Evolutionary conservation across 1,284 basidiomycete species (phyloP), one percentile per base, ranked within the genome.

Genomic region (Cryptococcus sp.): DNA sequence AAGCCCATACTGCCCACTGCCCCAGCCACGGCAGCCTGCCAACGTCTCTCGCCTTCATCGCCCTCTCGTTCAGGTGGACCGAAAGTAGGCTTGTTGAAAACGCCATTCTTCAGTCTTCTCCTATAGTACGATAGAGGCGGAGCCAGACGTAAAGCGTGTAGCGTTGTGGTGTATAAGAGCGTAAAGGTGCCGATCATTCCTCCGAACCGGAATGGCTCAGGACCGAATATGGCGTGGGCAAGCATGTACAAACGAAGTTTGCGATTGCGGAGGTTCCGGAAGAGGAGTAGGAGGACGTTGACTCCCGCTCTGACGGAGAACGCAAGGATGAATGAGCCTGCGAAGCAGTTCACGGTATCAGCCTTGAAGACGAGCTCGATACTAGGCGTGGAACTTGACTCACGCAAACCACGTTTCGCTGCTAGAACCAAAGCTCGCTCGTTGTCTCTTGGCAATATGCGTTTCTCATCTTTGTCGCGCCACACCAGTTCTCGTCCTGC

Each of bases 21-120:
- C 16, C 94, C 94, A 2, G 95, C 93, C 5, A 91, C 76, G 0
- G 91, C 87, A 1, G 93, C 87, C 71, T 98, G 90, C 93, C 94
- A 98, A 64, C 87, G 80, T 62, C 81, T 70, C 64, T 80, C 72
- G 40, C 77, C 71, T 66, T 76, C 60, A 83, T 81, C 19, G 84
- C 90, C 76, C 81, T 85, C 78, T 84, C 75, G 64, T 50, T 72
- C 66, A 15, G 75, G 73, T 17, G 76, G 75, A 0, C 76, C 75
- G 59, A 77, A 76, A 20, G 73, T 71, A 42, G 76, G 64, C 40
- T 62, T 60, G 19, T 68, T 64, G 61, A 72, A 68, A 3, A 71
- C 49, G 16, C 73, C 69, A 48, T 59, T 45, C 77, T 71, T 60
- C 5, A 78, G 40, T 39, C 76, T 54, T 19, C 72, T 63, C 10